Conservation (phyloP, 192 early-diverging fungal species). For the Kappamyces sp. region DNA sequence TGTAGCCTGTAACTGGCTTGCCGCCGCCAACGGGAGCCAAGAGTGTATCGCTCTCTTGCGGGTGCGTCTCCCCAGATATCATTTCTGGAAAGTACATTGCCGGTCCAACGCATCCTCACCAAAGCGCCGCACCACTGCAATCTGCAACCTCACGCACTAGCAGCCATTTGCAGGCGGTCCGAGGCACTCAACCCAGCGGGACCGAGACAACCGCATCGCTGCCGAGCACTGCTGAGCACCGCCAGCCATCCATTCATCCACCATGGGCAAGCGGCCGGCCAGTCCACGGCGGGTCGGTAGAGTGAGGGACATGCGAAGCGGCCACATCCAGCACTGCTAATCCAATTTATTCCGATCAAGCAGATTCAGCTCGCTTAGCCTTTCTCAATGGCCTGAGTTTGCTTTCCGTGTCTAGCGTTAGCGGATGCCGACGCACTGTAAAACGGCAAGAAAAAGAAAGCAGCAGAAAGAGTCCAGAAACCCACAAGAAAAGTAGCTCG, state of each 20-base stretch:
- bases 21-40: background rate
- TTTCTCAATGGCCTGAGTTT: conserved; percentile 26
- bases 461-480: conserved; percentile 20
- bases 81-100: background rate
- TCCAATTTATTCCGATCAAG: conserved; percentile 8
- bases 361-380: conserved; percentile 22
- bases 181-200: too few relatives aligned
- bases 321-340: background rate
- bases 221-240: background rate
- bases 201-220: too few relatives aligned
- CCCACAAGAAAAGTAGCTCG: conserved; percentile 15
- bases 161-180: background rate
- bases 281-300: background rate
- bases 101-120: background rate
- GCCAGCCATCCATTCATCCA: conserved; percentile 3
- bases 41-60: background rate
- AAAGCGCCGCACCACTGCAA: background rate
- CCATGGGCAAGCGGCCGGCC: background rate
- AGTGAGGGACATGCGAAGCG: background rate
- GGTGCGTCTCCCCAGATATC: too few relatives aligned
- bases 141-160: background rate
- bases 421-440: conserved; percentile 15
- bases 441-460: conserved; percentile 25
- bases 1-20: background rate
- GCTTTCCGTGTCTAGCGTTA: conserved; percentile 26